Evolutionary conservation across 106 monocot species (phyloP), one percentile per base, ranked within the genome.

Genomic region (Acanthochlamys bracteata): DNA sequence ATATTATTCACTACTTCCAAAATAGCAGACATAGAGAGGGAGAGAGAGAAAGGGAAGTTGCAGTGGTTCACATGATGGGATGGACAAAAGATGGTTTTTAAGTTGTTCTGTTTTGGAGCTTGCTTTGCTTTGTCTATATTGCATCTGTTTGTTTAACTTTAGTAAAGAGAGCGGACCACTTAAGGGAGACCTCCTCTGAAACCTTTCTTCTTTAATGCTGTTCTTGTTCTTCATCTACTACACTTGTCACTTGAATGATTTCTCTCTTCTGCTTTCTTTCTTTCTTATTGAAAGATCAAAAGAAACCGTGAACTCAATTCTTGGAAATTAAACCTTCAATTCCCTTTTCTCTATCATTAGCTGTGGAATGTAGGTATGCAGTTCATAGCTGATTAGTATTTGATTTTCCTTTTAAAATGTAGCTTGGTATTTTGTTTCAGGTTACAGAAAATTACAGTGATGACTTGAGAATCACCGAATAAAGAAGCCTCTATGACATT

Each of bases 1-100:
- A 68, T n/a, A n/a, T n/a, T n/a, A n/a, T n/a, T n/a, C 70, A 71
- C 59, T 70, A 46, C 75, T 40, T 66, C 61, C 71, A 67, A 75
- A 23, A 49, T 42, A 53, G 62, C 33, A 66, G 49, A 39, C 33
- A 55, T 27, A 55, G 55, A 55, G 1, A 55, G 54, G 20, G 21
- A 61, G 49, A 39, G 55, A 55, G 55, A 55, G 55, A 55, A 10
- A 55, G 54, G 20, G 21, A 61, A 47, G 52, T 78, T 7, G 39
- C 53, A 54, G 73, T 69, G 55, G 7, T 33, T 59, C 39, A 68
- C 68, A 78, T 24, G 53, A 67, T 20, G 61, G 61, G 46, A 80
- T 69, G 62, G 22, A 55, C 15, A 71, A 61, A 72, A 75, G 66
- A 59, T 71, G 45, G 39, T 62, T 16, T 71, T 55, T 64, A 66